phyloP scores from a whole-genome alignment of 306 rosid genomes.

The Argentina anserina region DNA sequence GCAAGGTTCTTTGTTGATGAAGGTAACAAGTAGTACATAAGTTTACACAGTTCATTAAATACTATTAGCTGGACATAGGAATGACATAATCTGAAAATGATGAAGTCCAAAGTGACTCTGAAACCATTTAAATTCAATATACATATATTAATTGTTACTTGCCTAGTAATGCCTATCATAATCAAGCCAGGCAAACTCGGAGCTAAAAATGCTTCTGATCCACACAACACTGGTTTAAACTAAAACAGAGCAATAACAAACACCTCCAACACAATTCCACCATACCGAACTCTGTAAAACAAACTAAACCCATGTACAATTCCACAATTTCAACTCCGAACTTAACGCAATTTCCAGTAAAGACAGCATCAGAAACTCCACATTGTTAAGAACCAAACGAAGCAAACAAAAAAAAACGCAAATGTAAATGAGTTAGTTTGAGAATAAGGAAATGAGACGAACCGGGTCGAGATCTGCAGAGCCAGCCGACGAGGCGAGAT shows the following conservation, averaged over 20 bases:
- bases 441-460: neutral
- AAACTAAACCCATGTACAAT: slow-evolving; percentile 13
- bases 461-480: slow-evolving; percentile 88
- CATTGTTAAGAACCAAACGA: neutral
- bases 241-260: neutral
- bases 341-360: neutral
- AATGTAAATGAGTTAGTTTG: neutral
- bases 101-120: neutral
- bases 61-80: neutral
- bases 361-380: neutral
- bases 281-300: neutral
- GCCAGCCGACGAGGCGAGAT: slow-evolving; percentile 64
- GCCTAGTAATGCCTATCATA: neutral
- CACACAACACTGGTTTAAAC: neutral
- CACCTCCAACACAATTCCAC: slow-evolving; percentile 2
- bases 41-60: neutral
- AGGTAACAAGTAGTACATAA: neutral
- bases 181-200: too few species aligned
- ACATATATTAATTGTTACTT: neutral
- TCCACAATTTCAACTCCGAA: neutral
- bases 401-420: neutral
- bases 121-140: neutral
- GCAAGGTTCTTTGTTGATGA: neutral
- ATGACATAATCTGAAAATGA: neutral
- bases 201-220: too few species aligned